Evolutionary conservation across 768 basidiomycete genomes (phyloP), one percentile per base, ranked within the genome.

Genomic region (Candolleomyces eurysporus): DNA sequence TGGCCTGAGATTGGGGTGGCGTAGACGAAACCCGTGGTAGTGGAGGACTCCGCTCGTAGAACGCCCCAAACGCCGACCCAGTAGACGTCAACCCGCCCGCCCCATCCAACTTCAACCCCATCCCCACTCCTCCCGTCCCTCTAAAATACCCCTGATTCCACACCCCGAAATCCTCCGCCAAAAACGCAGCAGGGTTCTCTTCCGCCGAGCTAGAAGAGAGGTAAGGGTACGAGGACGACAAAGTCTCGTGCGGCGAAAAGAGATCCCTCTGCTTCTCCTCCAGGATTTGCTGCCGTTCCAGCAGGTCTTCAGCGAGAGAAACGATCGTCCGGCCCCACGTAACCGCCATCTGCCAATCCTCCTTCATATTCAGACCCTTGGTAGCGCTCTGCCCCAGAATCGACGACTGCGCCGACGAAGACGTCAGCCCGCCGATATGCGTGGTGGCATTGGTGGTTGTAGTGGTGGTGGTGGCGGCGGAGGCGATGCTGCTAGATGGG

Each of bases 331-430:
- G 83, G 1, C 88, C 88, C 86, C 86, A 88, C 54, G 83, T 76
- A 64, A 88, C 76, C 16, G 86, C 82, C 81, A 89, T 83, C 32
- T 83, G 80, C 88, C 87, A 90, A 71, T 89, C 86, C 66, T 87
- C 84, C 7, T 76, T 61, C 53, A 42, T 31, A 14, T 52, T 52
- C 3, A 49, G 52, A 13, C 31, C 52, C 36, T 36, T 36, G 2
- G 50, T 51, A 48, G 54, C 53, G 56, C 16, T 57, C 60, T 32
- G 31, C 21, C 10, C 21, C 14, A 16, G 11, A n/a, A 5, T 9
- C 10, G 52, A 30, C 10, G 52, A 30, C 30, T n/a, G 32, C 11
- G 3, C 10, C 16, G 21, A 2, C 19, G 49, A 21, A 2, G 19
- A 51, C 49, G 16, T 22, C 1, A 16, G 17, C 26, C 17, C 19